These are phyloP conservation scores for Hortiboletus rubellus DNA, from an alignment of 1,284 basidiomycete genomes.

Conservation along the genomic window DNA sequence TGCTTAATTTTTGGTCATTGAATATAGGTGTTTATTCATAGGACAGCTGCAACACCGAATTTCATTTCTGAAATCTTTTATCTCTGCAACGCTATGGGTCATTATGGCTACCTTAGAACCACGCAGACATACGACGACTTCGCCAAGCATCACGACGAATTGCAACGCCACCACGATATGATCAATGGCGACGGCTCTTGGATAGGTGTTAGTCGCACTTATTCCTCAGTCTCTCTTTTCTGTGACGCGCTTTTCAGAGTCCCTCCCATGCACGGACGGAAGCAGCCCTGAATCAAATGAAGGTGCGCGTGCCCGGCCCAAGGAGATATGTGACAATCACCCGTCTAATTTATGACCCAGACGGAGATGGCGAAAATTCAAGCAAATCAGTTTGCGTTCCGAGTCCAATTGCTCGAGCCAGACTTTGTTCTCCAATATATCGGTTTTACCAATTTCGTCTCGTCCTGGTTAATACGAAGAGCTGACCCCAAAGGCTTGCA, in stretches of 20 bases:
- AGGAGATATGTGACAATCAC: neutral
- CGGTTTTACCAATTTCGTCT: slow-evolving; percentile 86
- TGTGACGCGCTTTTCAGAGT: slow-evolving; percentile 42
- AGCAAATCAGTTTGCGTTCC: slow-evolving; percentile 74
- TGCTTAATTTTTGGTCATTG: neutral
- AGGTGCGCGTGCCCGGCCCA: slow-evolving; percentile 44
- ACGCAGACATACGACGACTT: slow-evolving; percentile 73
- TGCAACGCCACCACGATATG: slow-evolving; percentile 76
- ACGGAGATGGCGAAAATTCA: slow-evolving; percentile 68
- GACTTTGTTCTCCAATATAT: slow-evolving; percentile 81
- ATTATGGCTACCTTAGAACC: slow-evolving; percentile 83
- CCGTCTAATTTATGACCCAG: slow-evolving; percentile 37
- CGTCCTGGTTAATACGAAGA: slow-evolving; percentile 92
- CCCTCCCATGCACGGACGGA: slow-evolving; percentile 70
- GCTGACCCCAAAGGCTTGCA: slow-evolving; percentile 86
- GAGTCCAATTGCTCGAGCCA: slow-evolving; percentile 86
- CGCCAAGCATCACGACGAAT: slow-evolving; percentile 73
- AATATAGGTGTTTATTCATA: neutral
- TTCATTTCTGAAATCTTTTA: slow-evolving; percentile 98
- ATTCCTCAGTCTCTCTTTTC: slow-evolving; percentile 4
- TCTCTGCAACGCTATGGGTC: slow-evolving; percentile 80
- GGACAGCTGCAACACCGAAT: slow-evolving; percentile 61
- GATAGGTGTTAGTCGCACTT: slow-evolving; percentile 62
- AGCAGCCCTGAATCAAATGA: slow-evolving; percentile 67
- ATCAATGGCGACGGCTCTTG: slow-evolving; percentile 76